phyloP scores from a whole-genome alignment of 2,329 filamentous ascomycete species.

The Colletotrichum euphorbiae region DNA sequence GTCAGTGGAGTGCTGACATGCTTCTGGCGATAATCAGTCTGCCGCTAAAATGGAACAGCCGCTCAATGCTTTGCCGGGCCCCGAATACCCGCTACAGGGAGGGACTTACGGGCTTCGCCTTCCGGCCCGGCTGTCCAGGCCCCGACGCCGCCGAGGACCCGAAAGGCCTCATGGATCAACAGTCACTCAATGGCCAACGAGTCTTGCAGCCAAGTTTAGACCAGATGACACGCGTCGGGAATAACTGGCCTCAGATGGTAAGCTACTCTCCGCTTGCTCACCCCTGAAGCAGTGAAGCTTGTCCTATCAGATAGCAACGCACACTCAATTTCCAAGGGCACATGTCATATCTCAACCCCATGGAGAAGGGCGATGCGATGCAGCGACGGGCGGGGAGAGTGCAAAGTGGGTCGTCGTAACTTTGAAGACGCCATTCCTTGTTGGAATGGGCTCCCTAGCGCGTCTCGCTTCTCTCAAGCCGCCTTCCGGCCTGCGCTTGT shows the following conservation, averaged over 20 bases:
- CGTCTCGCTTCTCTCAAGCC: constrained; percentile 17
- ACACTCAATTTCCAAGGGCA: constrained; percentile 1
- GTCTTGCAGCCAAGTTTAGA: too few species aligned
- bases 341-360: constrained; percentile 5
- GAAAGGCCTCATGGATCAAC: not conserved
- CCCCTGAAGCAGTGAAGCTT: not conserved
- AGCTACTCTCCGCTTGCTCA: not conserved
- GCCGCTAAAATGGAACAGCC: constrained; percentile 2
- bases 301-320: not conserved
- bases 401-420: not conserved
- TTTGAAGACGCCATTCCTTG: not conserved
- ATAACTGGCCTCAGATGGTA: too few species aligned
- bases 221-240: too few species aligned
- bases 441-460: constrained; percentile 8
- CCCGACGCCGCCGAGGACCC: constrained; percentile 1
- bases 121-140: constrained; percentile 8
- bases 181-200: too few species aligned
- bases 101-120: not conserved
- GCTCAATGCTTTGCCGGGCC: constrained; percentile 19
- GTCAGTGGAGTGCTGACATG: constrained; percentile 1
- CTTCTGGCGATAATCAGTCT: not conserved
- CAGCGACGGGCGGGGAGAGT: not conserved
- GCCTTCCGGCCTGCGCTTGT: constrained; percentile 8
- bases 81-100: constrained; percentile 15
- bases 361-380: constrained; percentile 7